Evolutionary conservation across 2,329 filamentous ascomycete genomes (phyloP).

Genomic region (Cladosporium sp.): DNA sequence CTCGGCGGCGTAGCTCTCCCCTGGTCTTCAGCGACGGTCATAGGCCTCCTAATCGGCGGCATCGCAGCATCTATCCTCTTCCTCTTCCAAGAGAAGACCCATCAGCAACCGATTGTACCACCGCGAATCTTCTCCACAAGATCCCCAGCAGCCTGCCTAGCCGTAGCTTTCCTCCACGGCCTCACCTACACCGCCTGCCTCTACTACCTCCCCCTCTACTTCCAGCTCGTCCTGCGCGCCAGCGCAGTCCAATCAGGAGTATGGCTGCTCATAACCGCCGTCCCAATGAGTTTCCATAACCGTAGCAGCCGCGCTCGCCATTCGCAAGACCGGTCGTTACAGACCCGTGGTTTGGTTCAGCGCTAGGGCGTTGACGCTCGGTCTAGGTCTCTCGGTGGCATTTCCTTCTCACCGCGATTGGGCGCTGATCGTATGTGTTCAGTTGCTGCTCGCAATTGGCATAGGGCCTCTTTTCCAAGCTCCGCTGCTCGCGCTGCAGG

Average conservation of each 20-base stretch:
- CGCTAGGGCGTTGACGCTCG: conserved; percentile 39
- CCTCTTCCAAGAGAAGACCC: conserved; percentile 67
- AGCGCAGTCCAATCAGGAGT: conserved; percentile 51
- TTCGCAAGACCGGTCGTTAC: conserved; percentile 49
- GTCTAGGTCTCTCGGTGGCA: conserved; percentile 41
- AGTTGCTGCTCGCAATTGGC: conserved; percentile 64
- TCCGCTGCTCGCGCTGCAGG: conserved; percentile 68
- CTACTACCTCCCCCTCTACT: conserved; percentile 85
- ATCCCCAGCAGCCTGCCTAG: conserved; percentile 66
- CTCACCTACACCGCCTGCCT: conserved; percentile 73
- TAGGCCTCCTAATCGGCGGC: conserved; percentile 57
- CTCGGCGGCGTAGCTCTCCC: conserved; percentile 55
- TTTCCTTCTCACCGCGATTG: conserved; percentile 35
- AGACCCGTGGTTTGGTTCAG: conserved; percentile 53
- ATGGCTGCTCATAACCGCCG: conserved; percentile 44
- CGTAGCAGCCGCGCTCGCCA: conserved; percentile 41
- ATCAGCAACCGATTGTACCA: conserved; percentile 76
- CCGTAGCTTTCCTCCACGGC: conserved; percentile 70
- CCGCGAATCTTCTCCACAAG: conserved; percentile 65
- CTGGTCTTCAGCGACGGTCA: conserved; percentile 56
- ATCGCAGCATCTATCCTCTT: conserved; percentile 61
- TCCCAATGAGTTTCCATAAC: conserved; percentile 35
- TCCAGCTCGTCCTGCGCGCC: conserved; percentile 69
- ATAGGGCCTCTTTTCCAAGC: conserved; percentile 69
- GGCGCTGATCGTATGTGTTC: conserved; percentile 49